Base-by-base conservation (phyloP, 2,329 filamentous ascomycete genomes). In the Myriosclerotinia duriaeana region DNA sequence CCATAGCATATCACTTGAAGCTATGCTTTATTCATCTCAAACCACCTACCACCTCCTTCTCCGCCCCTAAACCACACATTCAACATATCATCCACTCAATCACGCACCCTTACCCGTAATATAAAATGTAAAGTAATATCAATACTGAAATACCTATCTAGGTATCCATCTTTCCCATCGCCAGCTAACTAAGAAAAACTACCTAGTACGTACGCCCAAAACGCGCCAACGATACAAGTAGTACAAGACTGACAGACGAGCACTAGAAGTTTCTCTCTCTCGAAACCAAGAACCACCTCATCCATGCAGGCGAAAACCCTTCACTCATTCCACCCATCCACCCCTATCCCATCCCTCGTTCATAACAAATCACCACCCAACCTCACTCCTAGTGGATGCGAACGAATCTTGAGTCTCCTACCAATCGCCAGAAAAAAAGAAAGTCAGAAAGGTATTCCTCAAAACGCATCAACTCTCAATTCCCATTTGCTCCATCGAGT, bases 381-480 rank as follows among this genome's bases (percentile, higher is more conserved):
- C 30, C 58, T 61, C 58, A 61, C 44, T 52, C 69, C 69, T 70
- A 14, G 72, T 74, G 56, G 72, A 74, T 38, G 72, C 72, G 67
- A 75, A 74, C 22, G 71, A 71, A 70, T 71, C 69, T 55, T 73
- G 69, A 66, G 69, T 71, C 68, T 74, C 73, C 71, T 72, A 66
- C 66, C 30, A 52, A 46, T 44, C 26, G 22, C 55, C 40, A 58
- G 40, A 58, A 34, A 36, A 30, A 44, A 58, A 44, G 22, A 22
- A n/a, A 63, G 30, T 67, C 65, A 71, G 69, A 72, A 67, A 70
- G 69, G 64, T 61, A 67, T 54, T 71, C 69, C 72, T 75, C 54
- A 70, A 88, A 71, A 87, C 86, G 30, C 30, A 34, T 34, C 5
- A 26, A 6, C 22, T 60, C 30, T 50, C 30, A 50, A 61, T 26